Evolutionary conservation across 768 basidiomycete species (phyloP), one percentile per base, ranked within the genome.

Genomic region (Phaffia australis): DNA sequence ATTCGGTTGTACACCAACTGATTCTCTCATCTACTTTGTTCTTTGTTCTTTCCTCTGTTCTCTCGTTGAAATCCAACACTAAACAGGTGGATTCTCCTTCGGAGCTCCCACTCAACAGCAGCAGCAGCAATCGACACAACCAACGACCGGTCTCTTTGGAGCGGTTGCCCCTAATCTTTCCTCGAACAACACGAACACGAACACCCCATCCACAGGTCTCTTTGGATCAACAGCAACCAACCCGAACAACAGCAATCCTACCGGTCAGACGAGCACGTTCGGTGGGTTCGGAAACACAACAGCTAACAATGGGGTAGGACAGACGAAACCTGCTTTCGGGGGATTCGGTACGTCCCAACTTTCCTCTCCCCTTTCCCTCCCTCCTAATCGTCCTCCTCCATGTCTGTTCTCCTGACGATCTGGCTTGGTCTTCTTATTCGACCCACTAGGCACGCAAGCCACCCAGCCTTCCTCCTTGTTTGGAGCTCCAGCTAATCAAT

Each of bases 391-490:
- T 29, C 11, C 49, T 1, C 15, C 23, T 51, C 30, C 4, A 27
- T 25, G 42, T n/a, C 18, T 63, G 51, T 54, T 54, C 61, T 55
- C 62, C 19, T 6, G n/a, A 23, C 49, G 14, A 23, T n/a, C 29
- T 66, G 5, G 23, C 29, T 29, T 23, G 19, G 3, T 50, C 6
- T 42, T 47, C 5, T 32, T 35, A 35, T 27, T 52, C 30, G 64
- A 59, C 27, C 23, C 59, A 16, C 56, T 60, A 19, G 66, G 55
- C n/a, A 21, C 60, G 11, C 23, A 48, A 7, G 23, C 61, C 15
- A n/a, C 62, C 54, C 57, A 56, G 19, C 62, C 54, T 15, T 30
- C 60, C 2, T 64, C 62, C 49, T 58, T 69, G 27, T 69, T 69
- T 35, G 67, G 62, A 8, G 32, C 55, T 8, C 47, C 62, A 6